Evolutionary conservation across 148 eudicot genomes (phyloP).

Genomic region (Arbutus unedo): DNA sequence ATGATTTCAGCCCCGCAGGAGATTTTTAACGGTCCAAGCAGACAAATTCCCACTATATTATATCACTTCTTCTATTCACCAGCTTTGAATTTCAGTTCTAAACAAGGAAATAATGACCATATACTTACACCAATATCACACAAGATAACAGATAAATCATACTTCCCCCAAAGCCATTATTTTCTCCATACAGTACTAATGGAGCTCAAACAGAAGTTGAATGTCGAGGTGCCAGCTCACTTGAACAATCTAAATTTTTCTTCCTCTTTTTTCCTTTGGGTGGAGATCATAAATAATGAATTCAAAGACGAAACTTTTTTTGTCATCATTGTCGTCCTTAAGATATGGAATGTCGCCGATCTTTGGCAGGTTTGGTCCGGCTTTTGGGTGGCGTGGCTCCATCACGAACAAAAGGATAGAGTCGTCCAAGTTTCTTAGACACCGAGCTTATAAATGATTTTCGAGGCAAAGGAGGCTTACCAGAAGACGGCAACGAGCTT

Average conservation of each 20-base stretch:
- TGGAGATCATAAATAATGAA: background rate
- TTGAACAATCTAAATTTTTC: background rate
- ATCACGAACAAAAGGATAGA: slow-evolving; percentile 41
- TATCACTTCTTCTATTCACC: background rate
- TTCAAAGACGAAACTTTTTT: background rate
- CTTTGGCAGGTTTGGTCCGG: slow-evolving; percentile 41
- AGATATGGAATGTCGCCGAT: slow-evolving; percentile 65
- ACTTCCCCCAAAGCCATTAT: background rate
- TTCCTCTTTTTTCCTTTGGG: background rate
- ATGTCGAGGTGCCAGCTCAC: too few species aligned
- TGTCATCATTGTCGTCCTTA: slow-evolving; percentile 12
- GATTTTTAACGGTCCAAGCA: background rate
- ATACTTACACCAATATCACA: slow-evolving; percentile 5
- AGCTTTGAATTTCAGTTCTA: background rate
- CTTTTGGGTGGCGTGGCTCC: slow-evolving; percentile 35
- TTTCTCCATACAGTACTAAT: too few species aligned
- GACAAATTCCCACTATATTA: background rate
- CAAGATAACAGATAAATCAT: background rate
- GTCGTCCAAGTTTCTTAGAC: slow-evolving; percentile 62
- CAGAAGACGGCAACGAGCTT: slow-evolving; percentile 24
- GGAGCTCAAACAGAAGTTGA: too few species aligned
- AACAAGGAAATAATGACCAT: background rate
- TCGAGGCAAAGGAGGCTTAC: slow-evolving; percentile 57
- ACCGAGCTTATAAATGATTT: slow-evolving; percentile 59
- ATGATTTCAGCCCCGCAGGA: background rate